Conservation (phyloP, 768 basidiomycete genomes). For the Podaxis mareebaensis region DNA sequence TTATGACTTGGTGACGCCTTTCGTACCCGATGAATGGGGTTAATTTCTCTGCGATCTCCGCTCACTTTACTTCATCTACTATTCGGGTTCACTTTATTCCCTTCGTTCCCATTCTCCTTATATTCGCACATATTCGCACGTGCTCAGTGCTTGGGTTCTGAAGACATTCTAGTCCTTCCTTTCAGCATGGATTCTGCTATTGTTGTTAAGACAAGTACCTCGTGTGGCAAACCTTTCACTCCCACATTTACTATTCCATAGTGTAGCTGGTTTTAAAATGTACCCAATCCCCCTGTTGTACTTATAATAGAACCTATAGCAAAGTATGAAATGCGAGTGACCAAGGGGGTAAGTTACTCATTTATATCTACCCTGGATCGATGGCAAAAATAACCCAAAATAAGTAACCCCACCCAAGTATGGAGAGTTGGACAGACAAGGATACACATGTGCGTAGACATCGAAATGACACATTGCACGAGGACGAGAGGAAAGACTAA, state of each 20-base stretch:
- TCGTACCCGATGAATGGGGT: slow-evolving; percentile 76
- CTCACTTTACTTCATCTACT: background rate
- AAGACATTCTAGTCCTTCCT: background rate
- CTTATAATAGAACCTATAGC: background rate
- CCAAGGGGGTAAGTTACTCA: background rate
- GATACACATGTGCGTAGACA: too few species aligned
- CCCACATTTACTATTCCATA: background rate
- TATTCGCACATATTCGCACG: background rate
- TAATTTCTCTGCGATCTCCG: slow-evolving; percentile 25
- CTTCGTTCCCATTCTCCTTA: slow-evolving; percentile 4
- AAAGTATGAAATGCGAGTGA: background rate
- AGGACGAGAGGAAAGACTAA: too few species aligned
- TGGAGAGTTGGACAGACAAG: too few species aligned
- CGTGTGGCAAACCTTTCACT: background rate
- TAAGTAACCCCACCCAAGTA: too few species aligned
- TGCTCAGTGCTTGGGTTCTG: background rate
- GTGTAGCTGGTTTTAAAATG: background rate
- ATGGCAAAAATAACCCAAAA: too few species aligned
- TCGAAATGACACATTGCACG: too few species aligned
- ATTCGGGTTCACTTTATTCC: background rate
- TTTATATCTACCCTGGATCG: too few species aligned
- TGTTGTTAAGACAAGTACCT: background rate
- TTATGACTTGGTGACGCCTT: slow-evolving; percentile 81
- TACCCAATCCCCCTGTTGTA: background rate
- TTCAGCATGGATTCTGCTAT: background rate